These are phyloP conservation scores for Myriosclerotinia scirpicola DNA, from an alignment of 2,329 filamentous ascomycete genomes.

Conservation along the genomic window DNA sequence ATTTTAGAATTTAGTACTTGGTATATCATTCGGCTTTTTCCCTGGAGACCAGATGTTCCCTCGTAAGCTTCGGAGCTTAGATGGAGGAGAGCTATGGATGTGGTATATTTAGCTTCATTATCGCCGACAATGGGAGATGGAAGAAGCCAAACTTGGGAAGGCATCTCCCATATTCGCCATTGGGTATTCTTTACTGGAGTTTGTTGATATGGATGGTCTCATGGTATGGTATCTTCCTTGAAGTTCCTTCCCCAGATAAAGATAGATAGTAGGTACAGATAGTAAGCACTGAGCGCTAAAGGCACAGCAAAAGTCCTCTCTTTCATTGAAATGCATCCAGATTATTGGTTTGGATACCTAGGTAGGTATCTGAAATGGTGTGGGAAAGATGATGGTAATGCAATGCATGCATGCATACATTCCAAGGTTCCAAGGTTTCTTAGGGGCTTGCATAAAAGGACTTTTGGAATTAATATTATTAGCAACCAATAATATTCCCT, in stretches of 20 bases:
- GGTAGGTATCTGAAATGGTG: not conserved
- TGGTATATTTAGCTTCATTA: not conserved
- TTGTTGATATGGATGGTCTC: not conserved
- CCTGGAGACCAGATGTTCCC: not conserved
- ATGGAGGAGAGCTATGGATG: too few species aligned
- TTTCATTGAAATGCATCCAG: not conserved
- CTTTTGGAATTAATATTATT: not conserved
- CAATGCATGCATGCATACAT: constrained; percentile 9
- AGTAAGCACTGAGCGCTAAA: constrained; percentile 6
- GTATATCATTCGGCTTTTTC: not conserved
- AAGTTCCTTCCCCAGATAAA: constrained; percentile 8
- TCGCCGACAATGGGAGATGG: not conserved
- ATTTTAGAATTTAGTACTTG: not conserved
- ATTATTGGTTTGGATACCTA: not conserved
- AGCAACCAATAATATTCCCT: constrained; percentile 12
- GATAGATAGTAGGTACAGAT: not conserved
- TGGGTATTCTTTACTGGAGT: not conserved
- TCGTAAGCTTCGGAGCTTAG: too few species aligned
- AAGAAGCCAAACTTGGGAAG: constrained; percentile 2
- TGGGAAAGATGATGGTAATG: constrained; percentile 14
- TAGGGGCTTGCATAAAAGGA: constrained; percentile 20
- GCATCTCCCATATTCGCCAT: constrained; percentile 2
- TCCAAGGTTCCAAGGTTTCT: too few species aligned
- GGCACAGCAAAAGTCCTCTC: constrained; percentile 13
- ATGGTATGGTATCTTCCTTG: not conserved